Conservation (phyloP, 2,329 filamentous ascomycete genomes). For the Chrysoporthe cubensis region DNA sequence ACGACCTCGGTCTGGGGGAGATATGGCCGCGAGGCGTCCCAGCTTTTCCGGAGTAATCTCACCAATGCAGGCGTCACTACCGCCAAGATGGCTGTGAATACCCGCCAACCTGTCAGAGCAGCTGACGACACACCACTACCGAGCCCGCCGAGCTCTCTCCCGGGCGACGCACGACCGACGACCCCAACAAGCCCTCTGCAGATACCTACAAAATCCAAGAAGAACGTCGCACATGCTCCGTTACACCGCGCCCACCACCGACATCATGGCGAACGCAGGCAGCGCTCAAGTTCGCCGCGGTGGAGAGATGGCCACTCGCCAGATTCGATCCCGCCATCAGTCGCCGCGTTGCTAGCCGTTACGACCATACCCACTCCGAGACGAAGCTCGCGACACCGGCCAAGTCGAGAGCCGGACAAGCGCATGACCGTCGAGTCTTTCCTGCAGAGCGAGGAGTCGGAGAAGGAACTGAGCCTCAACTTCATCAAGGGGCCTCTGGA, state of each 20-base stretch:
- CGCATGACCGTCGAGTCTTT: constrained; percentile 61
- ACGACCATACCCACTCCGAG: constrained; percentile 62
- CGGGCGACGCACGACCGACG: constrained; percentile 40
- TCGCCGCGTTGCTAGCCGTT: constrained; percentile 64
- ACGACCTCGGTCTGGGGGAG: constrained; percentile 34
- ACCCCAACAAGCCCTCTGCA: constrained; percentile 57
- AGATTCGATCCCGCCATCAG: constrained; percentile 60
- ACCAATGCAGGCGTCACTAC: constrained; percentile 32
- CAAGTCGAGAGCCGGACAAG: constrained; percentile 37
- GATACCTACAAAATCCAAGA: constrained; percentile 52
- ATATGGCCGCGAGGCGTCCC: constrained; percentile 35
- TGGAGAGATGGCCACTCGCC: constrained; percentile 52
- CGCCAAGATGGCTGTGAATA: constrained; percentile 35
- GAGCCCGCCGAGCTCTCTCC: constrained; percentile 37
- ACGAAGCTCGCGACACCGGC: constrained; percentile 38
- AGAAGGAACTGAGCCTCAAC: constrained; percentile 61
- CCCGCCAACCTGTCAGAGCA: constrained; percentile 34
- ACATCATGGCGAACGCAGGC: constrained; percentile 41
- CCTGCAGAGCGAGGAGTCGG: constrained; percentile 57
- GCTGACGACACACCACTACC: constrained; percentile 30
- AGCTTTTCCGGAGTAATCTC: constrained; percentile 25
- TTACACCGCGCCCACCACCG: constrained; percentile 42
- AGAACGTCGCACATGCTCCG: constrained; percentile 41
- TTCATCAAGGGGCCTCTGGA: constrained; percentile 61
- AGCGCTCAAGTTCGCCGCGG: constrained; percentile 37